Percentiles rank a stretch among this genome's conserved stretches.
phyloP scores from a whole-genome alignment of 1,284 basidiomycete species.

The Schizophyllum amplum region DNA sequence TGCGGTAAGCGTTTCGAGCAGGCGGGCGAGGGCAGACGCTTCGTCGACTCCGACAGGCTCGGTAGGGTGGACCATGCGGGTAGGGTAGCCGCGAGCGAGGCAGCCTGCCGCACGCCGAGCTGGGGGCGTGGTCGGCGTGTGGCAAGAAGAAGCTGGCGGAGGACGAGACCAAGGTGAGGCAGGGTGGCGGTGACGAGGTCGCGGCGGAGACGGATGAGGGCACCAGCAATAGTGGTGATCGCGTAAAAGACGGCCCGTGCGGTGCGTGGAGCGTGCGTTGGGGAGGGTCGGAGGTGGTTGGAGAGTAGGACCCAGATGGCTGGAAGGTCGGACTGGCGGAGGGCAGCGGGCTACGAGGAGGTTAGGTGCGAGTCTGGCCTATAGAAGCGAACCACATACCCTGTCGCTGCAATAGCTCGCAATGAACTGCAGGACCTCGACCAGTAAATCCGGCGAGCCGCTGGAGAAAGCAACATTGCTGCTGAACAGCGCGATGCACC shows the following conservation, averaged over 20 bases:
- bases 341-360: constrained; percentile 45
- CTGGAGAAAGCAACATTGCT: constrained; percentile 28
- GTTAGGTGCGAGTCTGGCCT: background rate
- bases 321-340: constrained; percentile 49
- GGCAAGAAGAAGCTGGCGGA: constrained; percentile 49
- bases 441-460: constrained; percentile 25
- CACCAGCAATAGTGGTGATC: constrained; percentile 44
- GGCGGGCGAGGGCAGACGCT: constrained; percentile 54
- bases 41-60: constrained; percentile 49
- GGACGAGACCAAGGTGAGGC: constrained; percentile 58
- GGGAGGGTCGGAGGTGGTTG: constrained; percentile 40
- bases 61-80: constrained; percentile 57
- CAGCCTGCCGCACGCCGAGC: constrained; percentile 58
- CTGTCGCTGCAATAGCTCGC: constrained; percentile 51
- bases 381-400: constrained; percentile 28
- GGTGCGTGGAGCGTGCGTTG: constrained; percentile 43
- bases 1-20: constrained; percentile 58
- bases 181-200: constrained; percentile 64
- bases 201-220: constrained; percentile 66
- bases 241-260: constrained; percentile 42
- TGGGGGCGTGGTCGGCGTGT: constrained; percentile 56
- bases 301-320: constrained; percentile 52
- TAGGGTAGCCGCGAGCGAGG: constrained; percentile 49
- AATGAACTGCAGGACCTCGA: constrained; percentile 44
- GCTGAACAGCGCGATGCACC: constrained; percentile 43